Conservation (phyloP, 208 protist species). For the Sergeia podlipaevii region DNA sequence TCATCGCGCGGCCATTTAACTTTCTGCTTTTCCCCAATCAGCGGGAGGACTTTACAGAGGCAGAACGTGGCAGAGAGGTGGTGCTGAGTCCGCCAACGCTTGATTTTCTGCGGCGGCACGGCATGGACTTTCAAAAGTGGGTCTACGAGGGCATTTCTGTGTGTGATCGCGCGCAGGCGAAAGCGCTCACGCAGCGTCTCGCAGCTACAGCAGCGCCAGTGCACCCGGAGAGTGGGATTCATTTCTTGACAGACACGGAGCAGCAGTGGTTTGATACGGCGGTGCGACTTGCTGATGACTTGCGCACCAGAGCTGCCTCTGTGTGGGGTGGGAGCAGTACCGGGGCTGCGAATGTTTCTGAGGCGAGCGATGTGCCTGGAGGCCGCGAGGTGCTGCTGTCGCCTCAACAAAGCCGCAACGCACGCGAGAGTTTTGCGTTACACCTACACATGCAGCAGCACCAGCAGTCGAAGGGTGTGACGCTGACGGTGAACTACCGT, state of each 20-base stretch:
- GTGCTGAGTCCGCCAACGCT: conserved; percentile 57
- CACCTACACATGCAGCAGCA: conserved; percentile 20
- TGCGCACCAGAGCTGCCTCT: conserved; percentile 16
- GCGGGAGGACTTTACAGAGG: conserved; percentile 27
- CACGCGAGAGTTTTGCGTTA: too few relatives aligned
- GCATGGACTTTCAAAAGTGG: conserved; percentile 83
- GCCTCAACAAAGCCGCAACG: conserved; percentile 29
- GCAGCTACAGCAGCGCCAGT: background rate
- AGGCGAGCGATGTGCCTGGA: conserved; percentile 8
- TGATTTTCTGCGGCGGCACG: conserved; percentile 61
- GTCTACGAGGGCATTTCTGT: conserved; percentile 60
- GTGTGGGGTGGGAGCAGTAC: too few relatives aligned
- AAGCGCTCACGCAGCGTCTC: conserved; percentile 22
- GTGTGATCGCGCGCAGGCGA: conserved; percentile 34
- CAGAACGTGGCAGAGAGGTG: conserved; percentile 31
- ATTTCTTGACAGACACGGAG: conserved; percentile 42
- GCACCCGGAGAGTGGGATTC: conserved; percentile 1
- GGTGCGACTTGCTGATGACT: conserved; percentile 14
- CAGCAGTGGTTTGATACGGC: conserved; percentile 35
- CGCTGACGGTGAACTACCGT: conserved; percentile 33
- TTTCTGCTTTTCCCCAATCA: conserved; percentile 70
- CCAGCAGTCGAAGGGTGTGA: conserved; percentile 14
- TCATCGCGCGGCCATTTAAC: conserved; percentile 67
- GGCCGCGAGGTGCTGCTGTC: conserved; percentile 40
- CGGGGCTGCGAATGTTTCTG: conserved; percentile 18